Conservation (phyloP, 768 basidiomycete genomes). For the Suillus decipiens region DNA sequence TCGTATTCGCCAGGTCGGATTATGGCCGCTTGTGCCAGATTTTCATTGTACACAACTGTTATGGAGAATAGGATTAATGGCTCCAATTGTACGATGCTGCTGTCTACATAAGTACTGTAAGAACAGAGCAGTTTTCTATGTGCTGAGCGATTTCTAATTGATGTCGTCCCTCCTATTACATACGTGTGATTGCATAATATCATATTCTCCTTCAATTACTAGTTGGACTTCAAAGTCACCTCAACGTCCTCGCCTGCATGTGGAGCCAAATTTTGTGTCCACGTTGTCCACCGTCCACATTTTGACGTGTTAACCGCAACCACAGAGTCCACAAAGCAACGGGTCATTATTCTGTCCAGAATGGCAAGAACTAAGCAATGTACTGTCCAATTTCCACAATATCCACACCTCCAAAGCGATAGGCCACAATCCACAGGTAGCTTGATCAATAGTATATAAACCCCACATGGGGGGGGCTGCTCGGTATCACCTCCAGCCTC, state of each 20-base stretch:
- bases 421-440: constrained; percentile 1
- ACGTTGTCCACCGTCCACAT: neutral
- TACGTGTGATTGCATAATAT: too few species aligned
- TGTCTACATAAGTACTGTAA: too few species aligned
- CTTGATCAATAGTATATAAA: neutral
- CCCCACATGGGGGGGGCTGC: neutral
- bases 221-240: neutral
- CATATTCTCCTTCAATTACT: too few species aligned
- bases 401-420: neutral
- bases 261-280: neutral
- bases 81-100: constrained; percentile 4
- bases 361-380: neutral
- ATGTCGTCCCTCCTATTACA: too few species aligned
- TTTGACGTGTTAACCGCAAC: neutral
- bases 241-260: neutral
- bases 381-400: neutral
- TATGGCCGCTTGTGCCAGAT: neutral
- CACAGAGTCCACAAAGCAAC: neutral
- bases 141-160: too few species aligned
- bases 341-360: neutral
- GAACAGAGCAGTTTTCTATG: too few species aligned
- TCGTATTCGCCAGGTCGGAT: neutral
- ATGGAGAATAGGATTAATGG: neutral
- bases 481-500: neutral
- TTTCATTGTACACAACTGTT: neutral